Percentiles rank a stretch among this genome's conserved stretches.
Evolutionary conservation across 768 basidiomycete species (phyloP).

Genomic region (Tubosaeta sp.): DNA sequence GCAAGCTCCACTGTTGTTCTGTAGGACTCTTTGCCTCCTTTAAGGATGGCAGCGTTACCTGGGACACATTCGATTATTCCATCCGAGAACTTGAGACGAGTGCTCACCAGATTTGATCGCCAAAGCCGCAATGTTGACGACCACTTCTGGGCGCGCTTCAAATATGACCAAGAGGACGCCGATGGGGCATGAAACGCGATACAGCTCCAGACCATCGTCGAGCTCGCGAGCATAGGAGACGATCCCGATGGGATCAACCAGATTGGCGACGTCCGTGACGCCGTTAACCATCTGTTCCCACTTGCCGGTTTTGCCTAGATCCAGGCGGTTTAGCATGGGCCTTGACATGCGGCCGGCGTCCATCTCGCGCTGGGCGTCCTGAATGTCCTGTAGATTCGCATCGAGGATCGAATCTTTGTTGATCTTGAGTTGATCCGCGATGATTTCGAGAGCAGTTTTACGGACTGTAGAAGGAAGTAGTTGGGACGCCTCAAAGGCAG

Average conservation of each 20-base stretch:
- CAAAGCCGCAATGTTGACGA: slow-evolving; percentile 93
- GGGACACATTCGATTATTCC: background rate
- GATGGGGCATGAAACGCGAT: slow-evolving; percentile 93
- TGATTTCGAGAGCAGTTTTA: slow-evolving; percentile 64
- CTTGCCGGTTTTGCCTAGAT: slow-evolving; percentile 75
- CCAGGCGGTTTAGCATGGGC: slow-evolving; percentile 81
- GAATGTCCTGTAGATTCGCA: slow-evolving; percentile 80
- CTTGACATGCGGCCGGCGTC: slow-evolving; percentile 79
- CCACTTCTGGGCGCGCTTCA: slow-evolving; percentile 95
- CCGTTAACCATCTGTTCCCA: slow-evolving; percentile 95
- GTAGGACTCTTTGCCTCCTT: slow-evolving; percentile 95
- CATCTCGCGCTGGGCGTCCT: slow-evolving; percentile 76
- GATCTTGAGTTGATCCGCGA: slow-evolving; percentile 60
- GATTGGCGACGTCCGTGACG: slow-evolving; percentile 75
- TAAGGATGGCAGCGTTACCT: slow-evolving; percentile 97
- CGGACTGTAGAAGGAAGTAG: slow-evolving; percentile 67
- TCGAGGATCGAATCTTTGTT: slow-evolving; percentile 65
- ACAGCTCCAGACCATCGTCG: slow-evolving; percentile 82
- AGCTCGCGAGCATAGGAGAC: slow-evolving; percentile 88
- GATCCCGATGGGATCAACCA: slow-evolving; percentile 83
- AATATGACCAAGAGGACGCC: slow-evolving; percentile 96
- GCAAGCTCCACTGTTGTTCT: slow-evolving; percentile 75
- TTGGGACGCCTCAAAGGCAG: slow-evolving; percentile 85
- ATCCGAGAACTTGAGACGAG: background rate
- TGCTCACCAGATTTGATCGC: slow-evolving; percentile 91